Base-by-base conservation (phyloP, 371 early-diverging fungal genomes). In the Lichtheimia ramosa region DNA sequence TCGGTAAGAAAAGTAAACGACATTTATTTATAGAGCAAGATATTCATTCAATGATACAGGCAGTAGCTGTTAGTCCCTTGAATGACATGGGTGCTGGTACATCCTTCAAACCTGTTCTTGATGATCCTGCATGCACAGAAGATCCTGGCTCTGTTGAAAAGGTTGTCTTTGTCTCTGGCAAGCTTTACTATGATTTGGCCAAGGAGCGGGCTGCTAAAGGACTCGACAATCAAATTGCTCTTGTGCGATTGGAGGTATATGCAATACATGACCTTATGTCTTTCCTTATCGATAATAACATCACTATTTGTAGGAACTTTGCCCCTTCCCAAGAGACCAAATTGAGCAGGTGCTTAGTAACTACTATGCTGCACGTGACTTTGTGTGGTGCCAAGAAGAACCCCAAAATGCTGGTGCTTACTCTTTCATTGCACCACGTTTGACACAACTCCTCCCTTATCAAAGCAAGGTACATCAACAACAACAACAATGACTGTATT, bases 311-410 rank as follows among this genome's bases (percentile, higher is more conserved):
- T 43, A 77, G 80, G 96, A 98, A 80, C 56, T 98, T 43, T 85
- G 89, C 54, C 98, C 98, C 16, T 96, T 98, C 89, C 98, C 98
- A 18, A 81, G 81, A 63, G 77, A 83, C 10, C 84, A 88, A 27
- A 62, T 96, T 16, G 54, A 72, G 56, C 50, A 71, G n/a, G 89
- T 89, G 62, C 68, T 96, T 15, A 69, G 65, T 40, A 78, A 84
- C 48, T 94, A 84, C 69, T 58, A 68, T 15, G 79, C 81, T 24
- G 92, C 86, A 16, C 66, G 75, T 16, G 90, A 95, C 43, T 92
- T 90, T 71, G 75, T 89, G 2, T 98, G 94, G 92, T 88, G 91
- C 60, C 98, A 98, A 70, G 98, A 98, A 70, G 98, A 98, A 63
- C 95, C 93, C 15, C 89, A 92, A 72, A 98, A 98, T 72, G 88